Evolutionary conservation across 164 flowering plant genomes (phyloP), one percentile per base, ranked within the genome.

Genomic region (Saururus chinensis): DNA sequence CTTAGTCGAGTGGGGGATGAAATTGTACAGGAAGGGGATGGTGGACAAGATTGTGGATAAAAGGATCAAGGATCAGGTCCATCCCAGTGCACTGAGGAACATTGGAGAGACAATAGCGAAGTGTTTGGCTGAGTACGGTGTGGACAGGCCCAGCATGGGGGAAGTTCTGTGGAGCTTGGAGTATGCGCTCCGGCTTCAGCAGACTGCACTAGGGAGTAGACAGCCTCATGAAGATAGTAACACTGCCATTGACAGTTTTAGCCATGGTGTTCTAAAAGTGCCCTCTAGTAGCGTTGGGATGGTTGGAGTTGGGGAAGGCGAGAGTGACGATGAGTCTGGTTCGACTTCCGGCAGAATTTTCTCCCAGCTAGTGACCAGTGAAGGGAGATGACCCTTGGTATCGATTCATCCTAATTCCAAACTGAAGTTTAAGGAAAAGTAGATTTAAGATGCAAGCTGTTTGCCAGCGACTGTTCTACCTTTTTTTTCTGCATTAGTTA

Each of bases 81-180:
- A 45, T 45, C 49, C 49, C 2, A 45, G 49, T 45, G 49, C 49
- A 12, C 11, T 45, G 49, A 45, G 49, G 49, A 45, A 45, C 49
- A 12, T 45, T 17, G 17, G 2, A 45, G 49, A 45, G 49, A 45
- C 49, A 10, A 13, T 17, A 17, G 49, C 11, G 7, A 45, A 45
- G 49, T 45, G 49, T 45, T 17, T 45, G 49, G 49, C 49, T 17
- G 49, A 45, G 14, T 12, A 45, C 11, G 49, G 49, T 7, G 49
- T 45, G 49, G 49, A 45, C 49, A 45, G 49, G 49, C 49, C 49
- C 4, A 17, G 17, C 49, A 45, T 59, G 24, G 48, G 48, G 10
- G 45, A 59, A 1, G 62, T 59, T 23, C 51, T 59, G 48, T 59
- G 62, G 62, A 40, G 45, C 24, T 40, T 59, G 21, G 62, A 59